Base-by-base conservation (phyloP, 2,329 filamentous ascomycete genomes). In the Fusarium verrucosum region DNA sequence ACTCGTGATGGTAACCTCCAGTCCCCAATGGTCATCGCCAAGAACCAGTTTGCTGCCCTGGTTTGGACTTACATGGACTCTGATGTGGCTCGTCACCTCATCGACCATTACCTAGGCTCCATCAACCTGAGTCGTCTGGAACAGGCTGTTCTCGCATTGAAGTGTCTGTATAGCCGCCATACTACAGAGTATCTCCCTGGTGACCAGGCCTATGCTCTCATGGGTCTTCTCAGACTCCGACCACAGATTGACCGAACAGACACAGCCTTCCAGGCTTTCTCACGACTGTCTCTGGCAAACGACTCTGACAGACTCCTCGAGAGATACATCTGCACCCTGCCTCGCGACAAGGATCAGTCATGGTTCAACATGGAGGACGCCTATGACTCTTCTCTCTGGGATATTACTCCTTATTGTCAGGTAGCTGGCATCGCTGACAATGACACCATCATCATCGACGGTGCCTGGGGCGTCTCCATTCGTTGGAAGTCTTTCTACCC, bases 201-300 rank as follows among this genome's bases (percentile, higher is more conserved):
- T 25, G 77, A 79, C 30, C 73, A 72, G 25, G 70, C 73, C 3
- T 79, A 79, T 41, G 77, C 72, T 2, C 69, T 78, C 2, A 78
- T 77, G 75, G 75, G 77, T 20, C 70, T 79, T 20, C 55, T 78
- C 35, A 69, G 73, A 10, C 52, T 74, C 35, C 70, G 75, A 4
- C 75, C 75, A 1, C 70, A 68, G 32, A 70, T 78, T 25, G 73
- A 76, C 58, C 41, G 54, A 32, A 74, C 69, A 16, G 75, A 78
- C 32, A 72, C 71, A 13, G 60, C 71, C 11, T 78, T 78, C 65
- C 75, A 78, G 51, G 75, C 75, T 23, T 78, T 78, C 58, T 74
- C 75, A 3, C 62, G 75, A 19, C 45, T 78, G 2, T 78, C 76
- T 1, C 50, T 77, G 13, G 70, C 74, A 14, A 76, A 78, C 8